Percentiles rank a stretch among this genome's conserved stretches.
phyloP scores from a whole-genome alignment of 2,329 filamentous ascomycete species.

The Neonectria neomacrospora region DNA sequence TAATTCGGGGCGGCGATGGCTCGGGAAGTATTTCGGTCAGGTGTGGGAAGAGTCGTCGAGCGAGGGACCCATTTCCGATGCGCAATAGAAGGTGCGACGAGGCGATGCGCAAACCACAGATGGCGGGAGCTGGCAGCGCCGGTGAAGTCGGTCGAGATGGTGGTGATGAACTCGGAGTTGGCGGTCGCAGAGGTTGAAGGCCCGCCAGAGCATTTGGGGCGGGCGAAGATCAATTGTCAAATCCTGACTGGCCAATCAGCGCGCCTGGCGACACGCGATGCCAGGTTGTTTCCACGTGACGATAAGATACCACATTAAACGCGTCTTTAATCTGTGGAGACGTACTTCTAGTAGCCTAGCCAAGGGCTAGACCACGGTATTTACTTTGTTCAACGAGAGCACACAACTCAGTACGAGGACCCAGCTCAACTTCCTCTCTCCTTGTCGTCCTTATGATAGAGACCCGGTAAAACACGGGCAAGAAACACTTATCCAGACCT shows the following conservation, averaged over 20 bases:
- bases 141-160: conserved; percentile 17
- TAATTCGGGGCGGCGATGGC: conserved; percentile 3
- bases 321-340: not conserved
- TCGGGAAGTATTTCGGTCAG: conserved; percentile 31
- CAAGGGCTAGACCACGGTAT: no score
- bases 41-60: conserved; percentile 20
- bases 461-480: not conserved
- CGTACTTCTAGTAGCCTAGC: not conserved
- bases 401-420: not conserved
- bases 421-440: not conserved
- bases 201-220: conserved; percentile 37
- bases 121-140: conserved; percentile 26
- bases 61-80: conserved; percentile 35
- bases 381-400: no score
- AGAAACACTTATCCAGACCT: not conserved
- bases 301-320: conserved; percentile 36
- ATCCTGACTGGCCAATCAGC: conserved; percentile 38
- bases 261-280: not conserved
- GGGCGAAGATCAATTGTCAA: conserved; percentile 39
- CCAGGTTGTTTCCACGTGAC: conserved; percentile 37
- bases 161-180: conserved; percentile 37
- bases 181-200: conserved; percentile 36
- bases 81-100: conserved; percentile 3
- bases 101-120: conserved; percentile 27
- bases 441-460: not conserved